Conservation (phyloP, 2,329 filamentous ascomycete species). For the Paecilomyces sp. region DNA sequence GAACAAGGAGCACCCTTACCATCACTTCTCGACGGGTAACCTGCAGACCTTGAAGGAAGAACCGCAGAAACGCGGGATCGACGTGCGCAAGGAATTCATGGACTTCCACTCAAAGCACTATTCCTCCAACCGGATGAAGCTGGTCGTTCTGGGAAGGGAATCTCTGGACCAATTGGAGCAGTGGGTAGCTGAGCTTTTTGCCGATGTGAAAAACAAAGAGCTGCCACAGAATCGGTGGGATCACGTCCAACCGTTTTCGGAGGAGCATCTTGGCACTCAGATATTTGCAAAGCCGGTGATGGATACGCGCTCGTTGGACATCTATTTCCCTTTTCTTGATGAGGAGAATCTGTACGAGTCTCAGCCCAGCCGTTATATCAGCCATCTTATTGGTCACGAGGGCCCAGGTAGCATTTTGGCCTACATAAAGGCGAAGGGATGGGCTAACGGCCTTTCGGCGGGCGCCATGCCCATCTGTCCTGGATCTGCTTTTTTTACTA, state of each 20-base stretch:
- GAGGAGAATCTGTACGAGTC: slow-evolving; percentile 73
- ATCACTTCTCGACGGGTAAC: slow-evolving; percentile 88
- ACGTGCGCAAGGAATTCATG: slow-evolving; percentile 86
- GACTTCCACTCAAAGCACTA: slow-evolving; percentile 86
- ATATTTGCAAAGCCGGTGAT: slow-evolving; percentile 88
- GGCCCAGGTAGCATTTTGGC: slow-evolving; percentile 87
- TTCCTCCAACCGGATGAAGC: slow-evolving; percentile 88
- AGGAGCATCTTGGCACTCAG: slow-evolving; percentile 59
- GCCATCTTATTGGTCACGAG: slow-evolving; percentile 85
- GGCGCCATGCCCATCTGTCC: slow-evolving; percentile 71
- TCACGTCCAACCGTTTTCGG: slow-evolving; percentile 51
- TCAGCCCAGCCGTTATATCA: slow-evolving; percentile 78
- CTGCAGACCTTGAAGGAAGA: slow-evolving; percentile 76
- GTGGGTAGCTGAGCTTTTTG: slow-evolving; percentile 81
- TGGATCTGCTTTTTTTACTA: slow-evolving; percentile 72
- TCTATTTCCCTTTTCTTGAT: slow-evolving; percentile 79
- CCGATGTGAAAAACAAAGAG: slow-evolving; percentile 73
- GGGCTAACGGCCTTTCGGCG: slow-evolving; percentile 76
- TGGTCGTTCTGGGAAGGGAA: slow-evolving; percentile 78
- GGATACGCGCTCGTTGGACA: slow-evolving; percentile 71
- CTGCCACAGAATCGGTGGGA: slow-evolving; percentile 64
- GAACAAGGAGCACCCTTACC: slow-evolving; percentile 79
- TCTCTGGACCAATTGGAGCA: slow-evolving; percentile 71
- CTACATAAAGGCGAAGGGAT: slow-evolving; percentile 82
- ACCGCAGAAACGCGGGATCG: slow-evolving; percentile 70